Base-by-base conservation (phyloP, 768 basidiomycete genomes). In the Tulasnella sp. region DNA sequence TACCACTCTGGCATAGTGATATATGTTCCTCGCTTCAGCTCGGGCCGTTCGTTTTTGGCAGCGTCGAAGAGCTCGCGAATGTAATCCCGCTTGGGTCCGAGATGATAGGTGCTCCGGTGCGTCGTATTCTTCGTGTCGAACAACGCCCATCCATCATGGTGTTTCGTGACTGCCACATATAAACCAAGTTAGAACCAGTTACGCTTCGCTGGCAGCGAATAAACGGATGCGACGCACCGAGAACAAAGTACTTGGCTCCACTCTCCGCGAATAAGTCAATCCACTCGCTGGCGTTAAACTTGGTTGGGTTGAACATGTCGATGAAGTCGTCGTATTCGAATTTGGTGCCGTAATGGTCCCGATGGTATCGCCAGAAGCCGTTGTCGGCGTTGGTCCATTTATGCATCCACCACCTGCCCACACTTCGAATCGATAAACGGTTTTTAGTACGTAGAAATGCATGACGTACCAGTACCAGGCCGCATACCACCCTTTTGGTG, bases 191-290 rank as follows among this genome's bases (percentile, higher is more conserved):
- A 52, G n/a, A 52, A 74, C 42, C 44, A 4, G 73, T 21, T 74
- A 40, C 39, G 31, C 27, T 24, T 40, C 21, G 73, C 9, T 3
- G 14, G 52, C 34, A 62, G 8, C 27, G 87, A 12, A 36, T 31
- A 0, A 68, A 68, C 44, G 44, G 44, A 56, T 8, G 1, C 24
- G n/a, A 89, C 21, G 90, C 88, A 9, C 89, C 89, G 46, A 90
- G 84, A 31, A 91, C 90, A 80, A 91, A 91, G 80, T 91, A 91
- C 82, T 89, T 90, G 1, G 90, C 91, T 2, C 91, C 90, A 0
- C 89, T 88, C 40, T 86, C 85, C 58, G 88, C 88, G 74, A 91
- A 88, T 10, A 91, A 78, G 81, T 90, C 87, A 0, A 90, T 82
- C 89, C 90, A 91, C 56, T 85, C 86, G 71, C 87, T 88, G 3